Base-by-base conservation (phyloP, 2,329 filamentous ascomycete genomes). In the Biscogniauxia marginata region DNA sequence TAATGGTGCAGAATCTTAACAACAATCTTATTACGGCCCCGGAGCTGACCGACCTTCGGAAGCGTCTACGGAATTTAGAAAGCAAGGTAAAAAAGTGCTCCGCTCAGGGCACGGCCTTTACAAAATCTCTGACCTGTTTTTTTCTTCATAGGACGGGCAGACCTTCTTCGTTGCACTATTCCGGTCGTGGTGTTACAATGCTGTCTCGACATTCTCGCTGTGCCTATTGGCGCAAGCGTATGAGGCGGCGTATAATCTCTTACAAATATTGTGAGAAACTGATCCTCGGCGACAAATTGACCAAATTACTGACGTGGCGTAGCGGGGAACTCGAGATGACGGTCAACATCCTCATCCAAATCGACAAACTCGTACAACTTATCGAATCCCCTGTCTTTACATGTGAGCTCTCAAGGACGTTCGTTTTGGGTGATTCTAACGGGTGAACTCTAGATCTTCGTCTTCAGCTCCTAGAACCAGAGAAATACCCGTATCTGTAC, bases 1-100 rank as follows among this genome's bases (percentile, higher is more conserved):
- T 99, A 66, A 99, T 99, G 95, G 92, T 99, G 24, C 95, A 99
- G 72, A 98, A 98, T 67, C 81, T 99, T 52, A 99, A 99, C 77
- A 99, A 99, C 73, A 99, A 99, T 67, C 86, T 99, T 53, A 97
- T 99, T 63, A 99, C 96, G 1, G 95, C 96, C 0, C 95, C 96
- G 0, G 93, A 99, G 73, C 79, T 99, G 24, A 86, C 91, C 1
- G 96, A 98, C 65, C 80, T 99, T 60, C 86, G 95, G 47, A 97
- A 96, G 72, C 82, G 95, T 46, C 77, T 99, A 50, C 84, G 95
- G 30, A 99, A 96, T 65, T 79, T 97, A 1, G 95, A 99, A 71
- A 91, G 88, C 8, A 93, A 87, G 76, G 88, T 89, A 75, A 52
- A 39, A 39, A 11, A 4, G 5, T 3, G 6, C 13, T 39, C 13